These are phyloP conservation scores for Peronospora farinosa DNA, from an alignment of 352 stramenopile genomes.

Conservation along the genomic window DNA sequence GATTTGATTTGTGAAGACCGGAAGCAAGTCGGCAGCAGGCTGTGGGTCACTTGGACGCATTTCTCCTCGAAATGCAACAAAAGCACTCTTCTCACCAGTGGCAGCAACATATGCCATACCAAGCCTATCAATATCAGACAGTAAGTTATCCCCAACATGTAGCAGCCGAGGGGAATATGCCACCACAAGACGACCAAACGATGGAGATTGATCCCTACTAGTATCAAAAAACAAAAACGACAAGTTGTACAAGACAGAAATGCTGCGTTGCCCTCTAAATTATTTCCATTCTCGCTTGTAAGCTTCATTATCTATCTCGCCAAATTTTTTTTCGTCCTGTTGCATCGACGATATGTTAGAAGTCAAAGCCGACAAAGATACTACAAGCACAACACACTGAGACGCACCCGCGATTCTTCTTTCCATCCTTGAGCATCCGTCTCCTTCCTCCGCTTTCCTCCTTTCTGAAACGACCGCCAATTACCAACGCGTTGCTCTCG, in stretches of 20 bases:
- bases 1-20: slow-evolving; percentile 15
- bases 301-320: slow-evolving; percentile 54
- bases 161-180: slow-evolving; percentile 8
- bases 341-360: slow-evolving; percentile 12
- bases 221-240: slow-evolving; percentile 5
- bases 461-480: slow-evolving; percentile 76
- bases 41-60: slow-evolving; percentile 50
- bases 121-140: slow-evolving; percentile 36
- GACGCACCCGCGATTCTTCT: slow-evolving; percentile 54
- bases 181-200: slow-evolving; percentile 40
- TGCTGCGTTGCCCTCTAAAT: slow-evolving; percentile 25
- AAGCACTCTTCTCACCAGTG: slow-evolving; percentile 39
- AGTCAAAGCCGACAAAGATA: neutral
- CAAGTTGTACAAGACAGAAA: slow-evolving; percentile 13
- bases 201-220: slow-evolving; percentile 55
- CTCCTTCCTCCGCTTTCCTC: slow-evolving; percentile 60
- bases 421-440: slow-evolving; percentile 52
- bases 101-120: slow-evolving; percentile 30
- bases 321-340: slow-evolving; percentile 55
- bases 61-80: slow-evolving; percentile 58
- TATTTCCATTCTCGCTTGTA: slow-evolving; percentile 84
- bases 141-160: slow-evolving; percentile 16
- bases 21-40: slow-evolving; percentile 49
- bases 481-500: slow-evolving; percentile 74
- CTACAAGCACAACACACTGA: neutral